Conservation (phyloP, 1,139 yeast species). For the Magnusiomyces magnusii region DNA sequence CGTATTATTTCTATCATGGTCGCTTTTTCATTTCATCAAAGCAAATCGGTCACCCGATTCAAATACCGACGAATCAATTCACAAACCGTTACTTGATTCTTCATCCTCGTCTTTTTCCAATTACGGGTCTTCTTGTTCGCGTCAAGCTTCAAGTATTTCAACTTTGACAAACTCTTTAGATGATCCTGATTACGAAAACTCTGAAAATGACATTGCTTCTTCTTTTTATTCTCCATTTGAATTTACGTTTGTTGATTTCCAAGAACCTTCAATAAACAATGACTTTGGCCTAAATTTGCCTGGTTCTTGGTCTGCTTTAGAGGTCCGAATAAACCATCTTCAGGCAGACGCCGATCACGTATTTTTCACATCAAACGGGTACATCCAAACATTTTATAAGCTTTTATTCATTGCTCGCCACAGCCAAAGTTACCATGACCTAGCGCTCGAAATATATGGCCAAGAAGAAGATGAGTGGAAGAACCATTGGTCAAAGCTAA, state of each 20-base stretch:
- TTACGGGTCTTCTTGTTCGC: too few relatives aligned
- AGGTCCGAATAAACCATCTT: conserved; percentile 24
- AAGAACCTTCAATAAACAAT: conserved; percentile 49
- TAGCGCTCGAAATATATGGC: conserved; percentile 54
- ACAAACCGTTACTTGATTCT: too few relatives aligned
- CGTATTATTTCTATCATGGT: too few relatives aligned
- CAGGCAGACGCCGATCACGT: conserved; percentile 32
- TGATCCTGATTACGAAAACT: neutral
- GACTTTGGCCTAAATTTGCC: conserved; percentile 42
- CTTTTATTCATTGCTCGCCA: conserved; percentile 60
- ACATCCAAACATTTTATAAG: conserved; percentile 41
- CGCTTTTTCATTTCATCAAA: too few relatives aligned
- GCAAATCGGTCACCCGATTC: too few relatives aligned
- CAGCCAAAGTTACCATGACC: conserved; percentile 72
- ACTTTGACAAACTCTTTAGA: neutral
- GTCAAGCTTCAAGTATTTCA: too few relatives aligned
- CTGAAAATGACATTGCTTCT: too few relatives aligned
- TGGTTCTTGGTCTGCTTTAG: conserved; percentile 42
- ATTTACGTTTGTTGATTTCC: conserved; percentile 14
- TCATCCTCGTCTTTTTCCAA: too few relatives aligned
- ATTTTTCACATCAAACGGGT: neutral
- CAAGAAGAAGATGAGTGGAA: conserved; percentile 51
- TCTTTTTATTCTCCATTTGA: neutral
- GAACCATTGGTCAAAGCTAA: conserved; percentile 47
- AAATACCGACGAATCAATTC: too few relatives aligned